phyloP scores from a whole-genome alignment of 345 rosid species.

The Reutealis trisperma region DNA sequence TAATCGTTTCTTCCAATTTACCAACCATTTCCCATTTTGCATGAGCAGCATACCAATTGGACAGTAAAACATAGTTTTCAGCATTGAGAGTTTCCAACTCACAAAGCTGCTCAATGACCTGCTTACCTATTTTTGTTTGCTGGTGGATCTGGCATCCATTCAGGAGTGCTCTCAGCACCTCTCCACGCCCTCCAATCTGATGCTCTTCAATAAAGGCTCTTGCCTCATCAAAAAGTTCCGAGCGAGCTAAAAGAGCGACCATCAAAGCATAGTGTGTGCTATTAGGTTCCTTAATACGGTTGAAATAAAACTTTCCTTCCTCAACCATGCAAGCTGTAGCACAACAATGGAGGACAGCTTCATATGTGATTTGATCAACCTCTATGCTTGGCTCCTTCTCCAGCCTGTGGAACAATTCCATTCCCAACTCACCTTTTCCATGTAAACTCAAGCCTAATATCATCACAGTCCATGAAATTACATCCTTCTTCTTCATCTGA shows the following conservation, averaged over 20 bases:
- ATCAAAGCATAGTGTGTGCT: constrained; percentile 38
- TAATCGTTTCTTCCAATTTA: constrained; percentile 32
- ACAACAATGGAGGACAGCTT: constrained; percentile 51
- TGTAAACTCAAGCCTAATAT: constrained; percentile 48
- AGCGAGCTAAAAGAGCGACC: constrained; percentile 48
- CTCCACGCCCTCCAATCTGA: constrained; percentile 37
- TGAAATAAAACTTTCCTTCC: constrained; percentile 45
- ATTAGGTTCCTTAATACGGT: constrained; percentile 37
- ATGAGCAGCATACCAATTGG: constrained; percentile 42
- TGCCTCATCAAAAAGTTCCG: constrained; percentile 48
- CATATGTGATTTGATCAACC: constrained; percentile 39
- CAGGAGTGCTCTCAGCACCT: constrained; percentile 43
- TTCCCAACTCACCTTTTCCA: constrained; percentile 47
- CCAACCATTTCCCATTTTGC: constrained; percentile 43
- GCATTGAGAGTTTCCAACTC: constrained; percentile 51
- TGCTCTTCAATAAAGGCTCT: constrained; percentile 37
- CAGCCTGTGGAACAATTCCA: constrained; percentile 38
- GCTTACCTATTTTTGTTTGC: constrained; percentile 37
- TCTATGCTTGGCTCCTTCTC: constrained; percentile 32
- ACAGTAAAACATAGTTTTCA: constrained; percentile 45
- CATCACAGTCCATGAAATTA: constrained; percentile 58
- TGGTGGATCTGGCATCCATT: constrained; percentile 52
- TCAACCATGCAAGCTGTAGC: constrained; percentile 39
- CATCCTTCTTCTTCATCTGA: constrained; percentile 39
- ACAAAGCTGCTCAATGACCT: constrained; percentile 43